These are phyloP conservation scores for Pinus tabuliformis DNA, from an alignment of 75 land plant species.

Conservation along the genomic window DNA sequence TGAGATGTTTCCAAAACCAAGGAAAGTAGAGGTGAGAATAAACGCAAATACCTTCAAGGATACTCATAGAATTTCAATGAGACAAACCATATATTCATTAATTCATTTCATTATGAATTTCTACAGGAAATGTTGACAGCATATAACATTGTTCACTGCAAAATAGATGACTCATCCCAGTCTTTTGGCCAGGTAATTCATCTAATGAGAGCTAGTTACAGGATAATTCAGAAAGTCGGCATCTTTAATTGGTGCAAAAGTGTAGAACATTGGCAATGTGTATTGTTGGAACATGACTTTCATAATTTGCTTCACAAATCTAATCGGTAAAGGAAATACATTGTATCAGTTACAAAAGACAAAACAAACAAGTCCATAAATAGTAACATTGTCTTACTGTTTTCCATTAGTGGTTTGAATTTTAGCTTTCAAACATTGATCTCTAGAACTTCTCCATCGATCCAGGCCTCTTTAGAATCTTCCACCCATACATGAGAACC, in stretches of 20 bases:
- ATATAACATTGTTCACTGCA: too few relatives aligned
- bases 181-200: not conserved
- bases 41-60: too few relatives aligned
- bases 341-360: not conserved
- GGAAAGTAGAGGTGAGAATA: too few relatives aligned
- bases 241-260: not conserved
- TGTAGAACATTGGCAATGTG: not conserved
- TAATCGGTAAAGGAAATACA: not conserved
- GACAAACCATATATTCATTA: too few relatives aligned
- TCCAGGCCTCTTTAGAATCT: conserved; percentile 85
- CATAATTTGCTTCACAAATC: not conserved
- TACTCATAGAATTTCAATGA: too few relatives aligned
- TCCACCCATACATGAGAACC: conserved; percentile 97
- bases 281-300: not conserved
- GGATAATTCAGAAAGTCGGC: not conserved
- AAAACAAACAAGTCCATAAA: not conserved
- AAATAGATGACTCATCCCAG: too few relatives aligned
- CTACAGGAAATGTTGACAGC: too few relatives aligned
- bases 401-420: conserved; percentile 59
- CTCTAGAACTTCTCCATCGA: conserved; percentile 89
- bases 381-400: conserved; percentile 40
- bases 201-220: not conserved
- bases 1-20: too few relatives aligned
- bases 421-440: conserved; percentile 56
- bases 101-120: too few relatives aligned